Percentiles rank a stretch among this genome's conserved stretches.
phyloP scores from a whole-genome alignment of 148 eudicot species.

The Polygonum maritimum region DNA sequence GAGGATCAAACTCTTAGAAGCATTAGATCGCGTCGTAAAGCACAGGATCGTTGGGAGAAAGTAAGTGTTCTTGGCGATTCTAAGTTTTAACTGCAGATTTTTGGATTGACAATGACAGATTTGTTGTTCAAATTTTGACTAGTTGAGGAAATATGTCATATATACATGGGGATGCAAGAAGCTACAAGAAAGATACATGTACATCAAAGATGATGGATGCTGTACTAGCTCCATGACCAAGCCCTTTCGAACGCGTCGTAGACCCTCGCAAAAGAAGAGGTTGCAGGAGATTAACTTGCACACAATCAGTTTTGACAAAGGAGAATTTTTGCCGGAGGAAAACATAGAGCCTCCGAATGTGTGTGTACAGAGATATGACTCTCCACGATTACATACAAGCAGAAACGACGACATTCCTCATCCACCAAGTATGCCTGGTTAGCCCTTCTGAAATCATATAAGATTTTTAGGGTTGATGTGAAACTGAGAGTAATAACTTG shows the following conservation, averaged over 20 bases:
- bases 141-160: conserved; percentile 86
- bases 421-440: conserved; percentile 32
- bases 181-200: conserved; percentile 29
- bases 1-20: conserved; percentile 65
- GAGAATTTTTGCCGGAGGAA: conserved; percentile 21
- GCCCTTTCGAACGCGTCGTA: conserved; percentile 25
- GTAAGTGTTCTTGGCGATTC: conserved; percentile 21
- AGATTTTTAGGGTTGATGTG: neutral
- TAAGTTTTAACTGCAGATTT: neutral
- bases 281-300: conserved; percentile 28
- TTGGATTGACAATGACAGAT: conserved; percentile 2
- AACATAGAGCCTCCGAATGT: conserved; percentile 31
- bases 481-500: neutral
- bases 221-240: conserved; percentile 23
- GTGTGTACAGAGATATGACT: neutral
- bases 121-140: neutral
- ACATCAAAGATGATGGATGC: conserved; percentile 23
- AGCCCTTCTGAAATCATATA: neutral
- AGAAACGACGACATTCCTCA: conserved; percentile 27
- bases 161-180: conserved; percentile 63
- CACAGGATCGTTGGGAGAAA: conserved; percentile 80
- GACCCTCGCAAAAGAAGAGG: conserved; percentile 35
- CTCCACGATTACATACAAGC: neutral
- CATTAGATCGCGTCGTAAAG: conserved; percentile 56
- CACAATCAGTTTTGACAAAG: conserved; percentile 43